Conservation (phyloP, 345 rosid genomes). For the Cochlearia excelsa region DNA sequence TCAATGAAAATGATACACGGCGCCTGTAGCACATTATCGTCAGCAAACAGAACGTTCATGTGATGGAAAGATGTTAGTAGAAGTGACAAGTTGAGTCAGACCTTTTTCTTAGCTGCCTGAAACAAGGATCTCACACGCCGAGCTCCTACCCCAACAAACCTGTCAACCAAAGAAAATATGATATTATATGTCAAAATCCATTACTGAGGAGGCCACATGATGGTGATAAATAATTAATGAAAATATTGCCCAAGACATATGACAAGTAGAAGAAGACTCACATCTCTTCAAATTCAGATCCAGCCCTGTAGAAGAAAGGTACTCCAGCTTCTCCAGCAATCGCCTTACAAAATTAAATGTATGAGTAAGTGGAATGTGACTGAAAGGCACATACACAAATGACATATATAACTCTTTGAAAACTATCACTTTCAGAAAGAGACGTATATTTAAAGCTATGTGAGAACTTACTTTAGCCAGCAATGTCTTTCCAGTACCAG, state of each 20-base stretch:
- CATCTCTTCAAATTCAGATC: conserved; percentile 99
- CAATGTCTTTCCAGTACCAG: conserved; percentile 98
- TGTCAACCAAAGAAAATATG: conserved; percentile 36
- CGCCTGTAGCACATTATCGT: conserved; percentile 50
- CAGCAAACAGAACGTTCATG: conserved; percentile 7
- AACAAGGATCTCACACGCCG: conserved; percentile 93
- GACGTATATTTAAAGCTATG: not conserved
- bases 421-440: not conserved
- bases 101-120: conserved; percentile 98
- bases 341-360: conserved; percentile 52
- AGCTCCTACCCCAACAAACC: conserved; percentile 99
- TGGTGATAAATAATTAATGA: conserved; percentile 11
- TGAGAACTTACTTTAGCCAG: conserved; percentile 78
- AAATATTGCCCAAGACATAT: conserved; percentile 7
- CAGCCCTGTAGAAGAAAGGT: conserved; percentile 97
- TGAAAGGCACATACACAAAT: conserved; percentile 5
- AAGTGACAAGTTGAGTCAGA: conserved; percentile 26
- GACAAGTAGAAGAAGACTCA: conserved; percentile 39
- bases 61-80: not conserved
- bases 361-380: not conserved
- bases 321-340: conserved; percentile 99
- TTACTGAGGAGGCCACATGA: not conserved
- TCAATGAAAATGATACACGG: conserved; percentile 98
- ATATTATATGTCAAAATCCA: not conserved
- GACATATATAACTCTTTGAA: conserved; percentile 5